Conservation (phyloP, 1,284 basidiomycete species). For the Moesziomyces globuligerus region DNA sequence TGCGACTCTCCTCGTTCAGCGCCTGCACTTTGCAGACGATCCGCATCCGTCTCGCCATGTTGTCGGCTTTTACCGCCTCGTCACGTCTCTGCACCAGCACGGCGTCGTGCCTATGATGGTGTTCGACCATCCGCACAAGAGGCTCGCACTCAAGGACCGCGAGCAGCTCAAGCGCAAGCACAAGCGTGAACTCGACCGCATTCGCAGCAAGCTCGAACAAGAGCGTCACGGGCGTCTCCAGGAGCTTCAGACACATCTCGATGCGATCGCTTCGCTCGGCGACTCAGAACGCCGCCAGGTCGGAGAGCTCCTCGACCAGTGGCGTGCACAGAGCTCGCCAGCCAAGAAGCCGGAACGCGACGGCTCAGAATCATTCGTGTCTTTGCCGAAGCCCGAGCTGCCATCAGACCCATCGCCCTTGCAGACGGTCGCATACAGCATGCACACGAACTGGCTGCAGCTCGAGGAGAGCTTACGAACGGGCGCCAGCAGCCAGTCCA, state of each 20-base stretch:
- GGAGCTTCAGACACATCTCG: slow-evolving; percentile 23
- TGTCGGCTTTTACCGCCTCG: slow-evolving; percentile 55
- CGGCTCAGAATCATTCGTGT: no score
- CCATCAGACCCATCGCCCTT: slow-evolving; percentile 7
- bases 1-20: slow-evolving; percentile 52
- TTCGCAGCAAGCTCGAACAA: slow-evolving; percentile 37
- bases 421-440: slow-evolving; percentile 27
- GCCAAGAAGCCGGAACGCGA: no score
- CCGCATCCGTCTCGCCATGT: slow-evolving; percentile 53
- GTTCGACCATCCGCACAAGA: slow-evolving; percentile 56
- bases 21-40: slow-evolving; percentile 53
- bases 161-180: slow-evolving; percentile 50
- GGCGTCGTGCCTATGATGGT: slow-evolving; percentile 55
- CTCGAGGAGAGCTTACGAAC: slow-evolving; percentile 19
- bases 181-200: slow-evolving; percentile 42
- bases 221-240: slow-evolving; percentile 29
- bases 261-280: slow-evolving; percentile 13
- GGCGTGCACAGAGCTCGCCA: slow-evolving; percentile 11
- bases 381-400: not conserved
- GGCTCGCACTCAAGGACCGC: slow-evolving; percentile 48
- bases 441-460: slow-evolving; percentile 31
- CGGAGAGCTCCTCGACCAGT: slow-evolving; percentile 30
- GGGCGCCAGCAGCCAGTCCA: slow-evolving; percentile 32
- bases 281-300: slow-evolving; percentile 33
- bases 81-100: slow-evolving; percentile 43